Base-by-base conservation (phyloP, 805 yeast species). In the Cyberlindnera xishuangbannaensis region DNA sequence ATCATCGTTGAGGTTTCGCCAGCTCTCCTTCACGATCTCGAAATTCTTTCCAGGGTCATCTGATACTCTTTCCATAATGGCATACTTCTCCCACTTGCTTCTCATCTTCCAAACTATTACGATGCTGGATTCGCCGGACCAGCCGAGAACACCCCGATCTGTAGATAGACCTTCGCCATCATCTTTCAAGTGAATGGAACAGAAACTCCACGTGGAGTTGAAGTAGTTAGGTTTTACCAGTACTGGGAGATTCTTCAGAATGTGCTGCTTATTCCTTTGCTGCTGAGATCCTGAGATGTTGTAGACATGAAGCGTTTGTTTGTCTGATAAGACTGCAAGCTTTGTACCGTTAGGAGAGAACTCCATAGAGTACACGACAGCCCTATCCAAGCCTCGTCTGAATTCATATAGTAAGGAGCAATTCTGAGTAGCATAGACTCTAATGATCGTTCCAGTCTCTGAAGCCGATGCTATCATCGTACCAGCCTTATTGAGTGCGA, bases 311-410 rank as follows among this genome's bases (percentile, higher is more conserved):
- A 92, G 61, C 0, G 98, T 92, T 45, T 76, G 79, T 53, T 90
- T 92, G 59, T 86, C 95, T 12, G 95, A 81, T 16, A 92, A 62
- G 6, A 86, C 87, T 0, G 97, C 96, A 30, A 92, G 64, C 48
- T 76, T 73, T 9, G 76, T 58, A 29, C 86, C 88, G 44, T 76
- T 70, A 7, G 83, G 87, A 5, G 90, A 80, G 54, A 90, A 87
- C 34, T 77, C 77, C 80, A 92, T 78, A 7, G 92, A 80, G 25
- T 82, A 83, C 7, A 92, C 73, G 13, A 69, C 65, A 1, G 96
- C 97, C 33, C 78, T 70, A 56, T 92, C 97, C 15, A 88, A 55
- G 0, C 98, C 98, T 31, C 98, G 67, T 46, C 97, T 67, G 50
- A 88, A 88, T 54, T 86, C 96, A 50, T 71, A 80, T n/a, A 85